Evolutionary conservation across 768 basidiomycete genomes (phyloP), one percentile per base, ranked within the genome.

Genomic region (Macrolepiota fuliginosa): DNA sequence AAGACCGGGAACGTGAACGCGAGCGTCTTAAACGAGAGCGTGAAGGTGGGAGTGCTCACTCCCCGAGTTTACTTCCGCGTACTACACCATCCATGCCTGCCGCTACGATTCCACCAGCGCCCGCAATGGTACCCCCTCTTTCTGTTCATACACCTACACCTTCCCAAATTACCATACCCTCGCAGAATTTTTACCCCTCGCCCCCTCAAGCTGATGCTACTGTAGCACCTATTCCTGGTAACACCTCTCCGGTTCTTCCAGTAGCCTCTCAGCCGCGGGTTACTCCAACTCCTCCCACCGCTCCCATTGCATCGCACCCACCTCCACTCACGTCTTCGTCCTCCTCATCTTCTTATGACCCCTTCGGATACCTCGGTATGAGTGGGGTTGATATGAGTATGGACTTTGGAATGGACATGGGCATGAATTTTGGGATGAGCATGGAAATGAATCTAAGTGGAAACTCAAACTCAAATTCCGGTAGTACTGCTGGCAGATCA

Each of bases 1-100:
- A 83, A 64, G 92, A 94, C 66, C 79, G 92, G 17, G 92, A 94
- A 63, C 79, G 80, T 60, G 92, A 94, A 70, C 79, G 90, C 5
- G 91, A 92, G 65, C 79, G 90, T 27, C 79, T 91, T 51, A 85
- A 85, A 65, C 77, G 81, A 51, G 90, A 89, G 70, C 76, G 88
- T 19, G 88, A 91, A 67, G 78, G 73, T 39, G 78, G 72, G 2
- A 58, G 64, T 19, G 42, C 42, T 32, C 66, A 71, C 25, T 77
- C 78, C 1, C 78, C 78, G 7, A 74, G 71, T 50, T 65, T 76
- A 61, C 53, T 65, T 9, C 70, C 75, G 42, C 65, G 72, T 36
- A 65, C 67, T 19, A 67, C 70, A 4, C 66, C 71, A 29, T 54
- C 59, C 17, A 49, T 56, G 12, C 45, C 56, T 37, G 9, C 46